Conservation (phyloP, 345 rosid genomes). For the Kernera saxatilis region DNA sequence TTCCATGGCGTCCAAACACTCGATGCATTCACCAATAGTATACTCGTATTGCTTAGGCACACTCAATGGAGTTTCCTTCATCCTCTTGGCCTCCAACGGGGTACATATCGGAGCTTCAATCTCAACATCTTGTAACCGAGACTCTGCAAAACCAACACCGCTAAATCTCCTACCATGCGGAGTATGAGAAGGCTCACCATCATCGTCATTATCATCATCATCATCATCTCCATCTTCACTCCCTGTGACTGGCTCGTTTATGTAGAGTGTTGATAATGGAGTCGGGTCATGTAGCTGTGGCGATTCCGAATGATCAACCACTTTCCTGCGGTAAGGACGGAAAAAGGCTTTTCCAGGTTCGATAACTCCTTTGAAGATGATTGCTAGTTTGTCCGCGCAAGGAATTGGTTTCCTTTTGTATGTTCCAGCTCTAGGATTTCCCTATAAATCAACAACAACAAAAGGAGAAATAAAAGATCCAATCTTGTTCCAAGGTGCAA, state of each 20-base stretch:
- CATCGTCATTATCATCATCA: background rate
- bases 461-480: background rate
- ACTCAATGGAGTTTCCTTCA: slow-evolving; percentile 19
- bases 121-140: slow-evolving; percentile 30
- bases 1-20: slow-evolving; percentile 46
- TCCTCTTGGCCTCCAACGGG: slow-evolving; percentile 8
- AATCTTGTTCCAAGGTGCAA: background rate
- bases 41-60: slow-evolving; percentile 22
- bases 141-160: slow-evolving; percentile 26
- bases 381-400: slow-evolving; percentile 34
- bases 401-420: slow-evolving; percentile 33
- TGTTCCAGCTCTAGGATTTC: slow-evolving; percentile 33
- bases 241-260: slow-evolving; percentile 29
- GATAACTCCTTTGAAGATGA: slow-evolving; percentile 31
- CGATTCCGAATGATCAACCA: slow-evolving; percentile 12
- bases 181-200: slow-evolving; percentile 13
- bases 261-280: slow-evolving; percentile 29
- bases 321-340: slow-evolving; percentile 26
- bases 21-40: slow-evolving; percentile 45
- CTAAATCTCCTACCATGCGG: slow-evolving; percentile 2
- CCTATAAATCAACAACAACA: slow-evolving; percentile 21
- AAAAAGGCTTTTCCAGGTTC: slow-evolving; percentile 30
- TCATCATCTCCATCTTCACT: slow-evolving; percentile 15
- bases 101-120: slow-evolving; percentile 2
- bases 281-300: slow-evolving; percentile 27